Evolutionary conservation across 83 land plant species (phyloP).

Genomic region (Picea abies): DNA sequence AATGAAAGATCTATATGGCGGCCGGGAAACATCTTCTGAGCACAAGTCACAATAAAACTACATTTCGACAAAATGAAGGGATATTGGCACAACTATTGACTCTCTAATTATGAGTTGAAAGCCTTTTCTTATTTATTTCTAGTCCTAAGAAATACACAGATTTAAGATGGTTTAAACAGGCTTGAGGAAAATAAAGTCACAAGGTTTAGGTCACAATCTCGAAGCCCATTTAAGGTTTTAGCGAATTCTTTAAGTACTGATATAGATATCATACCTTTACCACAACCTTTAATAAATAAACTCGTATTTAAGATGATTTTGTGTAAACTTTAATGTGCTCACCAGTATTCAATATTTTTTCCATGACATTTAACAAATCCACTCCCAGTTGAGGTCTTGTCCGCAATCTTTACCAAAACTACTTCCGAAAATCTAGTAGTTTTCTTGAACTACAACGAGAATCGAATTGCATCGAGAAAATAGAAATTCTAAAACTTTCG

Average conservation of each 20-base stretch:
- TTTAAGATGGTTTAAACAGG: not conserved
- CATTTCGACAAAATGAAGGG: not conserved
- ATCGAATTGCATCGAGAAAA: too few relatives aligned
- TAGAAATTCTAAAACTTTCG: too few relatives aligned
- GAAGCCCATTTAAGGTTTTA: too few relatives aligned
- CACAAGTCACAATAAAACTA: not conserved
- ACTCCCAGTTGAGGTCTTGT: too few relatives aligned
- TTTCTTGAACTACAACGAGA: slow-evolving; percentile 9
- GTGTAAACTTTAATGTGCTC: not conserved
- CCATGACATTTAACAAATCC: not conserved
- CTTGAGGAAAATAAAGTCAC: not conserved
- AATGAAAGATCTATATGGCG: not conserved
- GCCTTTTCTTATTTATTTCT: not conserved
- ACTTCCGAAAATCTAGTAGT: not conserved
- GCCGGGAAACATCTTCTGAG: not conserved
- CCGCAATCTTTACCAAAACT: not conserved
- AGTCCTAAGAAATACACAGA: not conserved
- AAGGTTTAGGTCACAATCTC: not conserved
- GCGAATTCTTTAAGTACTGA: too few relatives aligned
- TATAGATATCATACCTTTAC: too few relatives aligned
- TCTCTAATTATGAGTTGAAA: not conserved
- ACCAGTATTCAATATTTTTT: not conserved
- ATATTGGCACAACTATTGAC: not conserved
- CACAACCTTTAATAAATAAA: not conserved
- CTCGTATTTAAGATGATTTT: not conserved